Percentiles rank a stretch among this genome's conserved stretches.
Evolutionary conservation across 2,329 filamentous ascomycete genomes (phyloP).

Genomic region (Verticillium zaregamsianum): DNA sequence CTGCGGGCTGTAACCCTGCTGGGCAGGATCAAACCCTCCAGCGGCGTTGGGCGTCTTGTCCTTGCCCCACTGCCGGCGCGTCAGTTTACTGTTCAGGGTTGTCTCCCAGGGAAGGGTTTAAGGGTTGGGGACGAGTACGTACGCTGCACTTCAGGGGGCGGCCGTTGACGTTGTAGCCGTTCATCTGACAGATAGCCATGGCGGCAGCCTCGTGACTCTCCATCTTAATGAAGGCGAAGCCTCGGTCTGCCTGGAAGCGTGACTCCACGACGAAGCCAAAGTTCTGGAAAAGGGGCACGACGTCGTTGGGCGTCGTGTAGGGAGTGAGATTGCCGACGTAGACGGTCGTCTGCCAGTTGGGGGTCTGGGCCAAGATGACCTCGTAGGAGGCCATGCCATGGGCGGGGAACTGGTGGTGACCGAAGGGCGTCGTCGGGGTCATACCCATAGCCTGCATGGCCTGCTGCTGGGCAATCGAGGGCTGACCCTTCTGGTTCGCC

Average conservation of each 20-base stretch:
- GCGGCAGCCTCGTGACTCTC: slow-evolving; percentile 96
- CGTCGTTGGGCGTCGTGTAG: slow-evolving; percentile 93
- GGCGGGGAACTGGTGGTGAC: slow-evolving; percentile 96
- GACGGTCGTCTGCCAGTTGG: slow-evolving; percentile 96
- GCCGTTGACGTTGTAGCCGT: slow-evolving; percentile 96
- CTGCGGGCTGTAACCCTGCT: slow-evolving; percentile 66
- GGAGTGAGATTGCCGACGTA: slow-evolving; percentile 97
- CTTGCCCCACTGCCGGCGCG: slow-evolving; percentile 80
- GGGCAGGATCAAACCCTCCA: slow-evolving; percentile 72
- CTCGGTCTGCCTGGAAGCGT: slow-evolving; percentile 94
- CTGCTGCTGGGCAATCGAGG: slow-evolving; percentile 95
- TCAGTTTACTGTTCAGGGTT: slow-evolving; percentile 21
- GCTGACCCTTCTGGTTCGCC: slow-evolving; percentile 99
- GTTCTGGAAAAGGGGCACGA: slow-evolving; percentile 98
- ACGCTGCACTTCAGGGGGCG: slow-evolving; percentile 97
- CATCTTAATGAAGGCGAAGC: slow-evolving; percentile 99
- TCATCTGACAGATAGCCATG: slow-evolving; percentile 97
- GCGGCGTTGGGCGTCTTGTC: slow-evolving; percentile 83
- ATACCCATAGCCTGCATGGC: slow-evolving; percentile 97
- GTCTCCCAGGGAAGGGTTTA: not conserved
- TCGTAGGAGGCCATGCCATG: slow-evolving; percentile 97
- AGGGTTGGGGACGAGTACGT: slow-evolving; percentile 40
- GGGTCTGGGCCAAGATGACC: slow-evolving; percentile 92
- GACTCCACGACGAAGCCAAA: slow-evolving; percentile 98
- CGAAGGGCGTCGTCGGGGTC: slow-evolving; percentile 94